Evolutionary conservation across 2,329 filamentous ascomycete genomes (phyloP).

Genomic region (Pseudogymnoascus sp.): DNA sequence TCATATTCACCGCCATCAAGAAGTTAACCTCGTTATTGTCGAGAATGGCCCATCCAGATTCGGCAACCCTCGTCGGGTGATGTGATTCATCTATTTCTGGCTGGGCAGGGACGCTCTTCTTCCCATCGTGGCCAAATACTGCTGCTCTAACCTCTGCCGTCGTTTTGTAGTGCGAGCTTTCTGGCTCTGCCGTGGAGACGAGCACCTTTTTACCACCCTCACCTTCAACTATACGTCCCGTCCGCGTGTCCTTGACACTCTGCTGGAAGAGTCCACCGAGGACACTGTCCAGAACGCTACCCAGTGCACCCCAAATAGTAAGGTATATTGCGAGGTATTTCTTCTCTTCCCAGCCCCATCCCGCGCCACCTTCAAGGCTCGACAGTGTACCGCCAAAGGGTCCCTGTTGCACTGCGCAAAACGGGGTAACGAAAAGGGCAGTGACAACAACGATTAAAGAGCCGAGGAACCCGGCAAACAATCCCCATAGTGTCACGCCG

Average conservation of each 20-base stretch:
- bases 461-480: conserved; percentile 67
- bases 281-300: conserved; percentile 80
- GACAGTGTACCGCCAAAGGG: conserved; percentile 13
- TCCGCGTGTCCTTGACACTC: conserved; percentile 75
- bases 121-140: conserved; percentile 38
- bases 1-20: conserved; percentile 79
- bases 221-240: conserved; percentile 84
- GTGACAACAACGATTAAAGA: conserved; percentile 63
- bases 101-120: conserved; percentile 35
- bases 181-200: conserved; percentile 30
- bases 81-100: conserved; percentile 31
- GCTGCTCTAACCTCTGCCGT: conserved; percentile 35
- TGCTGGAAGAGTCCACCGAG: conserved; percentile 80
- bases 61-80: conserved; percentile 39
- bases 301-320: conserved; percentile 66
- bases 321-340: conserved; percentile 44
- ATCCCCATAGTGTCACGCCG: conserved; percentile 70
- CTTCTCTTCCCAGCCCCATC: conserved; percentile 50
- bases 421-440: conserved; percentile 57
- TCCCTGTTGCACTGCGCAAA: conserved; percentile 40
- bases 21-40: conserved; percentile 97
- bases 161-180: conserved; percentile 28
- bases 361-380: conserved; percentile 34
- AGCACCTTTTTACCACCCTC: conserved; percentile 60
- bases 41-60: conserved; percentile 67